A percentile compares a stretch with the other conserved stretches of the same genome.
phyloP scores from a whole-genome alignment of 2,329 filamentous ascomycete genomes.

The Penicillium fuscoglaucum region DNA sequence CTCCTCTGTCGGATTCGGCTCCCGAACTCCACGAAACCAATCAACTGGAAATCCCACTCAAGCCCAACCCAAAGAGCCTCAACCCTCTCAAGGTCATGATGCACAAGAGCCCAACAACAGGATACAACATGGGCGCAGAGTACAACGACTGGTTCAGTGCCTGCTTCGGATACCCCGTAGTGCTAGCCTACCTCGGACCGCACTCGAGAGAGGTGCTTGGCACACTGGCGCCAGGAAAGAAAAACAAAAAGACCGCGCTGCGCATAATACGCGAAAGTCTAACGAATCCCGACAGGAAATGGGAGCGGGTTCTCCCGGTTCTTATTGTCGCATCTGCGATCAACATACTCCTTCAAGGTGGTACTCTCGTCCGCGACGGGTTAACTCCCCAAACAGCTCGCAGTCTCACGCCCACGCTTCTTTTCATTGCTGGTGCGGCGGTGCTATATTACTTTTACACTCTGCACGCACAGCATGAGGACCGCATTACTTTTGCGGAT shows the following conservation, averaged over 20 bases:
- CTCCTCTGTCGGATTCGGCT: slow-evolving; percentile 29
- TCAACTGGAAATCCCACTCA: slow-evolving; percentile 57
- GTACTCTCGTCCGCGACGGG: slow-evolving; percentile 1
- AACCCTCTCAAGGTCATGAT: slow-evolving; percentile 56
- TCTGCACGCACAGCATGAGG: slow-evolving; percentile 10
- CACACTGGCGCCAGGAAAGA: slow-evolving; percentile 52
- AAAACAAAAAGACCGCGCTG: slow-evolving; percentile 8
- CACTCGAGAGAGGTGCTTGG: slow-evolving; percentile 63
- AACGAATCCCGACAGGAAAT: not conserved
- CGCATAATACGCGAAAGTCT: not conserved
- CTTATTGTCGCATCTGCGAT: slow-evolving; percentile 1
- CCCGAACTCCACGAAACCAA: slow-evolving; percentile 10
- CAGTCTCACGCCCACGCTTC: not conserved
- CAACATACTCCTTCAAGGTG: not conserved
- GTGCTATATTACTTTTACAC: slow-evolving; percentile 7
- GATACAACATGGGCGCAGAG: slow-evolving; percentile 62
- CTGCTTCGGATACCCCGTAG: slow-evolving; percentile 62
- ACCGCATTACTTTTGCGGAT: slow-evolving; percentile 35
- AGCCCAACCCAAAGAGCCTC: slow-evolving; percentile 52
- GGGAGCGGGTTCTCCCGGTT: not conserved
- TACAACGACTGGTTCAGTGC: slow-evolving; percentile 68
- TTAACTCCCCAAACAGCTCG: not conserved
- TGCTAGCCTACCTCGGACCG: slow-evolving; percentile 66
- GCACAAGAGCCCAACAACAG: slow-evolving; percentile 58
- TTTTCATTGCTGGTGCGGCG: not conserved